Conservation (phyloP, 257 asterid species). For the Euphrasia confusa region DNA sequence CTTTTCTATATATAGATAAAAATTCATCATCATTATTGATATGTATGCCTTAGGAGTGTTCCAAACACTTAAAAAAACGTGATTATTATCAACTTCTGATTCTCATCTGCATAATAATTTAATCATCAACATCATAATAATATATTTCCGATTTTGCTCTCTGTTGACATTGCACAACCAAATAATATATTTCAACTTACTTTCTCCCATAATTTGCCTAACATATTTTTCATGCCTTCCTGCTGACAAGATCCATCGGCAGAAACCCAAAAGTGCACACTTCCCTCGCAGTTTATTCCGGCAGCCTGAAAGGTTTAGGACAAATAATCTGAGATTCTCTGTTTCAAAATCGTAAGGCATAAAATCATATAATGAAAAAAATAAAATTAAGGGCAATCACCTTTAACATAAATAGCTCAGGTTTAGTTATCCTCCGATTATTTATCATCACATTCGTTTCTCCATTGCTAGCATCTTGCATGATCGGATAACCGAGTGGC, state of each 20-base stretch:
- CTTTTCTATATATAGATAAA: slow-evolving; percentile 53
- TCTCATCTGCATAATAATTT: neutral
- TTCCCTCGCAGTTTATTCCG: slow-evolving; percentile 66
- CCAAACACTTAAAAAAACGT: slow-evolving; percentile 1
- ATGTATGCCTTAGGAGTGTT: neutral
- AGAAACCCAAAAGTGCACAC: slow-evolving; percentile 64
- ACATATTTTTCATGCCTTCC: slow-evolving; percentile 71
- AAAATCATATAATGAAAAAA: neutral
- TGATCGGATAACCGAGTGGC: slow-evolving; percentile 47
- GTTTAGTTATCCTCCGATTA: slow-evolving; percentile 63
- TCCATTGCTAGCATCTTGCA: slow-evolving; percentile 70
- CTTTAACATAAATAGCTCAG: slow-evolving; percentile 60
- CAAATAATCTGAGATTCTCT: slow-evolving; percentile 15
- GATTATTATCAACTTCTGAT: neutral
- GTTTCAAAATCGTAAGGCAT: neutral
- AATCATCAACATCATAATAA: neutral
- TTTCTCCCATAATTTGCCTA: slow-evolving; percentile 81
- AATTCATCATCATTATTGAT: neutral
- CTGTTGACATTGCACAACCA: neutral
- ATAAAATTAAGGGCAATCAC: slow-evolving; percentile 21
- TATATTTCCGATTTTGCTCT: neutral
- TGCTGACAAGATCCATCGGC: slow-evolving; percentile 60
- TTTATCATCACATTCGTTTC: slow-evolving; percentile 60
- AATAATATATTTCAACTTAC: slow-evolving; percentile 26
- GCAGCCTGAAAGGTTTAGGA: slow-evolving; percentile 42